A percentile compares a stretch with the other conserved stretches of the same genome.
phyloP scores from a whole-genome alignment of 441 rosid species.

The Biscutella laevigata region DNA sequence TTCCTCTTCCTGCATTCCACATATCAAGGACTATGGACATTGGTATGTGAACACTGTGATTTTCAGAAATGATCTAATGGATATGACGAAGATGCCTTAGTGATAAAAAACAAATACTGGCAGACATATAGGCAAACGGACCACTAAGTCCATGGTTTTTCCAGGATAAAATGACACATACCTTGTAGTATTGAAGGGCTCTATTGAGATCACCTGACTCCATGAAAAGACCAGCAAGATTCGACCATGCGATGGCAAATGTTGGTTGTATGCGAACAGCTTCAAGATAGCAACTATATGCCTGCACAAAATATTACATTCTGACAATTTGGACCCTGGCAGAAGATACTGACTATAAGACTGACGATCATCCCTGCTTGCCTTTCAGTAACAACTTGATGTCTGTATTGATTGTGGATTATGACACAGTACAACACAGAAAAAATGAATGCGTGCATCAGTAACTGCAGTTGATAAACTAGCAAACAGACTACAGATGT shows the following conservation, averaged over 20 bases:
- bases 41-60: too few relatives aligned
- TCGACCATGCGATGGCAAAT: constrained; percentile 98
- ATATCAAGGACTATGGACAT: too few relatives aligned
- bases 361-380: constrained; percentile 78
- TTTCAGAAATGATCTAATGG: too few relatives aligned
- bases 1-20: too few relatives aligned
- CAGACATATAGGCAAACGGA: too few relatives aligned
- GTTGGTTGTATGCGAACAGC: constrained; percentile 92
- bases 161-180: constrained; percentile 24
- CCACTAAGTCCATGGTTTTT: neutral
- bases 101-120: too few relatives aligned
- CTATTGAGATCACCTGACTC: constrained; percentile 90
- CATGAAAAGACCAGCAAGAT: constrained; percentile 98
- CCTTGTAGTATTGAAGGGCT: constrained; percentile 98
- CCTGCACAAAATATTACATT: constrained; percentile 90
- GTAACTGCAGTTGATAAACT: constrained; percentile 38
- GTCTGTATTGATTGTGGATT: constrained; percentile 64
- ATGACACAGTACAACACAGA: constrained; percentile 71
- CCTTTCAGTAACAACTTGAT: constrained; percentile 66
- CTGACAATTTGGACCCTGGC: constrained; percentile 66
- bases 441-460: constrained; percentile 62
- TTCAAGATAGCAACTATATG: constrained; percentile 91
- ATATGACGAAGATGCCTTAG: too few relatives aligned
- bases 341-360: constrained; percentile 70
- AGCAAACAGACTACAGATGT: constrained; percentile 20